Percentiles rank a stretch among this genome's conserved stretches.
phyloP scores from a whole-genome alignment of 2,329 filamentous ascomycete species.

The Aspergillus neotritici region DNA sequence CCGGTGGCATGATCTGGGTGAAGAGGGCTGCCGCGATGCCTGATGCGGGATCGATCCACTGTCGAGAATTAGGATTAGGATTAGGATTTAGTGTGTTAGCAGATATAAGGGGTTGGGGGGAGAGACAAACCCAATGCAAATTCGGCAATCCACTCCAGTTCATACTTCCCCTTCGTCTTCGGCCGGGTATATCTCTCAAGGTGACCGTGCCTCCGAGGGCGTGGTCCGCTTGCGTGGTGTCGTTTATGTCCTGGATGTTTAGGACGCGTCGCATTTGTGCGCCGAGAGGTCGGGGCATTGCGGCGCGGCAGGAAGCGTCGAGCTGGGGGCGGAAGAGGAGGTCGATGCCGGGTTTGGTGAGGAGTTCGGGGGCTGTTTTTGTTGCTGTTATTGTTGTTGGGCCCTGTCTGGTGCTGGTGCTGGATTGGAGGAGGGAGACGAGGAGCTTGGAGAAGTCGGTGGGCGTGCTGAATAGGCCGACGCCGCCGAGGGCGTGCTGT shows the following conservation, averaged over 20 bases:
- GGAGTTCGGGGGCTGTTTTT: slow-evolving; percentile 2
- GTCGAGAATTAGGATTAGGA: no score
- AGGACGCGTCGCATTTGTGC: slow-evolving; percentile 3
- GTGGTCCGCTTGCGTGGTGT: background rate
- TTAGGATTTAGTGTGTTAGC: no score
- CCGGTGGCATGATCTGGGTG: slow-evolving; percentile 18
- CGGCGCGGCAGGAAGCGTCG: background rate
- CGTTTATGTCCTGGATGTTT: background rate
- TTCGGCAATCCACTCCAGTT: slow-evolving; percentile 22
- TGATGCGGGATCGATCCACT: slow-evolving; percentile 17
- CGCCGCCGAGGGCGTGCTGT: slow-evolving; percentile 14
- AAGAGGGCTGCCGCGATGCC: slow-evolving; percentile 17
- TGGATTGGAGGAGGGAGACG: slow-evolving; percentile 9
- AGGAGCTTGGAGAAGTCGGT: slow-evolving; percentile 17
- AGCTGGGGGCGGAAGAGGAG: slow-evolving; percentile 4
- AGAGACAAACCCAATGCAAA: slow-evolving; percentile 13
- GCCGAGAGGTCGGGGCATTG: slow-evolving; percentile 6
- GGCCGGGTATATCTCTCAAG: slow-evolving; percentile 1
- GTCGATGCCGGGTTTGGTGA: slow-evolving; percentile 1
- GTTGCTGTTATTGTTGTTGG: background rate
- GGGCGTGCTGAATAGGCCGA: slow-evolving; percentile 17
- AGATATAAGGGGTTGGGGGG: background rate
- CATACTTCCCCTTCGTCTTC: slow-evolving; percentile 9
- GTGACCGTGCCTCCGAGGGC: no score
- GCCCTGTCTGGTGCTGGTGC: background rate